Evolutionary conservation across 2,329 filamentous ascomycete genomes (phyloP).

Genomic region (Fusarium concolor): DNA sequence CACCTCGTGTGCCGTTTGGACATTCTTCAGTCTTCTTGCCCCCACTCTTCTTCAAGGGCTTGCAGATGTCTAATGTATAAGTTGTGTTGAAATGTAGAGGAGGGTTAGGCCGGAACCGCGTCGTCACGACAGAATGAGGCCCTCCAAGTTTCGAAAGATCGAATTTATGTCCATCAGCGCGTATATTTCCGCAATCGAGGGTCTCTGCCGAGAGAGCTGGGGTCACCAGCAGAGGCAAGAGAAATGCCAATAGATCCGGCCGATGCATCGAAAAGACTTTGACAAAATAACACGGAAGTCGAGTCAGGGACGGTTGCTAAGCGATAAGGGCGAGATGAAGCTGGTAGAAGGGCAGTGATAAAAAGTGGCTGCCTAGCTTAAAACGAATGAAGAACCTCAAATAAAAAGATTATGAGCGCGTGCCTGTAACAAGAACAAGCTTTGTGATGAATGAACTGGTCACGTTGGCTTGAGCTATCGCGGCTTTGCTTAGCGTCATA

Average conservation of each 20-base stretch:
- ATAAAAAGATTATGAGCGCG: slow-evolving; percentile 9
- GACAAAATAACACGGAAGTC: slow-evolving; percentile 10
- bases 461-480: slow-evolving; percentile 48
- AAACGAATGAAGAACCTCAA: slow-evolving; percentile 1
- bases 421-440: slow-evolving; percentile 19
- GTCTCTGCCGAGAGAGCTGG: slow-evolving; percentile 58
- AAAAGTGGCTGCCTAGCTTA: not conserved
- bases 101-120: slow-evolving; percentile 62
- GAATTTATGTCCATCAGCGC: slow-evolving; percentile 69
- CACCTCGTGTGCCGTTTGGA: slow-evolving; percentile 75
- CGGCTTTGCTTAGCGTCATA: slow-evolving; percentile 34
- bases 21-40: slow-evolving; percentile 71
- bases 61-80: slow-evolving; percentile 84
- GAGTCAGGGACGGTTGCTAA: slow-evolving; percentile 8
- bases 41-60: slow-evolving; percentile 70
- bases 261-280: slow-evolving; percentile 53
- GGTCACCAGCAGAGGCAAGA: slow-evolving; percentile 54
- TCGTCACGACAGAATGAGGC: slow-evolving; percentile 75
- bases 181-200: slow-evolving; percentile 72
- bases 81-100: slow-evolving; percentile 74
- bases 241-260: slow-evolving; percentile 52
- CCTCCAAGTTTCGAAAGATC: slow-evolving; percentile 73
- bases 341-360: slow-evolving; percentile 7
- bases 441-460: slow-evolving; percentile 44
- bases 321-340: slow-evolving; percentile 6